phyloP scores from a whole-genome alignment of 768 basidiomycete species.

The Obba rivulosa region DNA sequence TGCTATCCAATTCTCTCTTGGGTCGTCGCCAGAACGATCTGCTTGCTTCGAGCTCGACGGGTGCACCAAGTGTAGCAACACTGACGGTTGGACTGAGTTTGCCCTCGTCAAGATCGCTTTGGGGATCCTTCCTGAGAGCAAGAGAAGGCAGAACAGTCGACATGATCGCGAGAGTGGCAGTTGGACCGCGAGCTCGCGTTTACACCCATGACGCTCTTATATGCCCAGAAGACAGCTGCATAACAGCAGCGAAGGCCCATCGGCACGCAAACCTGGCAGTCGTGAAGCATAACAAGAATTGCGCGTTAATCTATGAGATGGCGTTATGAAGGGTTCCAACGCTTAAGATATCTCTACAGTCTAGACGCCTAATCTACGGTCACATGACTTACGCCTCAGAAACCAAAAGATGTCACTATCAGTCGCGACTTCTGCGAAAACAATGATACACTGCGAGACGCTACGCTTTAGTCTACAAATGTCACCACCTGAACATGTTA shows the following conservation, averaged over 20 bases:
- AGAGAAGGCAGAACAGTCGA: conserved; percentile 9
- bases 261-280: not conserved
- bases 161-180: conserved; percentile 4
- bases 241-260: not conserved
- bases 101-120: conserved; percentile 11
- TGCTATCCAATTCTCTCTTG: conserved; percentile 37
- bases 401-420: conserved; percentile 4
- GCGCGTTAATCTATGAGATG: conserved; percentile 19
- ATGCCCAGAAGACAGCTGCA: not conserved
- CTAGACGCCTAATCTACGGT: not conserved
- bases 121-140: too few species aligned
- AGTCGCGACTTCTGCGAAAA: conserved; percentile 12
- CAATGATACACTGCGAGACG: conserved; percentile 15
- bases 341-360: not conserved
- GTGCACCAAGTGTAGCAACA: conserved; percentile 21
- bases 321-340: conserved; percentile 15
- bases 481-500: conserved; percentile 68
- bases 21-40: conserved; percentile 27
- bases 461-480: conserved; percentile 16
- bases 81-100: conserved; percentile 14
- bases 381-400: conserved; percentile 8
- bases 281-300: conserved; percentile 16
- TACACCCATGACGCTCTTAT: too few species aligned
- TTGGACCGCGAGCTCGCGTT: too few species aligned
- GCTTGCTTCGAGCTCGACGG: conserved; percentile 18